These are phyloP conservation scores for Pythium graminicola DNA, from an alignment of 352 stramenopile genomes.

Conservation along the genomic window DNA sequence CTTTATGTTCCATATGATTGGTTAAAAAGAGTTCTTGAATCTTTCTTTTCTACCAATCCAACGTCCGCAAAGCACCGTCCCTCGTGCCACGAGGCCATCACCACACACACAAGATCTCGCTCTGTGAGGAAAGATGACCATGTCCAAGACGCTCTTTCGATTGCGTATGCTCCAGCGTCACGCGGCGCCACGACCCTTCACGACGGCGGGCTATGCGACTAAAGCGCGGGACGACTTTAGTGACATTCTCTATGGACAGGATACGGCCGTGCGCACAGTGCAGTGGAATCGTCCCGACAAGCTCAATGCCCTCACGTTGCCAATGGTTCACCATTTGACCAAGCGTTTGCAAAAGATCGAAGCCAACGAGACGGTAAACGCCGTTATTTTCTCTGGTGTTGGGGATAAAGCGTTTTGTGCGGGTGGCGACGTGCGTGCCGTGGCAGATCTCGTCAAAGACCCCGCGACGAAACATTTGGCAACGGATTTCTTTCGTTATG, in stretches of 20 bases:
- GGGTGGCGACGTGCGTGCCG: conserved; percentile 90
- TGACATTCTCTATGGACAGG: conserved; percentile 73
- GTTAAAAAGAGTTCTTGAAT: conserved; percentile 17
- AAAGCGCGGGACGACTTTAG: conserved; percentile 43
- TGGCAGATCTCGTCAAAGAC: conserved; percentile 82
- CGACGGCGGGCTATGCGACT: conserved; percentile 22
- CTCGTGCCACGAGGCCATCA: no score
- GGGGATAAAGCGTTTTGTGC: conserved; percentile 92
- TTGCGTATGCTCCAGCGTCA: conserved; percentile 58
- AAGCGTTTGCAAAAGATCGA: conserved; percentile 82
- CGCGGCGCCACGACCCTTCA: conserved; percentile 15
- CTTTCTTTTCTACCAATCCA: conserved; percentile 22
- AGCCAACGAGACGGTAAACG: conserved; percentile 68
- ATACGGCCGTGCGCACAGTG: conserved; percentile 73
- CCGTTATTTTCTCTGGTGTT: conserved; percentile 73
- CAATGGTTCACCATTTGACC: conserved; percentile 89
- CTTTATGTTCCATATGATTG: conserved; percentile 23
- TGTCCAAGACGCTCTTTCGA: conserved; percentile 24
- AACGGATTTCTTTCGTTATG: conserved; percentile 93
- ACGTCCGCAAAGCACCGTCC: background rate
- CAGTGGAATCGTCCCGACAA: conserved; percentile 89
- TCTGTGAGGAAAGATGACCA: no score
- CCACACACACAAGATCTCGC: no score
- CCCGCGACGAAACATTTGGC: conserved; percentile 56
- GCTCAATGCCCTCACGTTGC: conserved; percentile 88